phyloP scores from a whole-genome alignment of 495 filamentous ascomycete species.

The Bacidia rubella region DNA sequence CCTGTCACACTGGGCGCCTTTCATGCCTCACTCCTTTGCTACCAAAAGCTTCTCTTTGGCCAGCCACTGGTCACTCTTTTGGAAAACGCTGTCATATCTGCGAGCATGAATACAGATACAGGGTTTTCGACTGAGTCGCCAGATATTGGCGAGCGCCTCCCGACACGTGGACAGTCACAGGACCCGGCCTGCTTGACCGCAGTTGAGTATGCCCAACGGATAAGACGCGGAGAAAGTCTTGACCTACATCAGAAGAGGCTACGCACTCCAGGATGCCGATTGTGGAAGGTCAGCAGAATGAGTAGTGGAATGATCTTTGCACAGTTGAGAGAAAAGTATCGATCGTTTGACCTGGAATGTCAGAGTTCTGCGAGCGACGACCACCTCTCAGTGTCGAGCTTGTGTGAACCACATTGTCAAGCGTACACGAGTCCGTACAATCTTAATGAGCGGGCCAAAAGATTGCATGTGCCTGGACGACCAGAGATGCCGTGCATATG shows the following conservation, averaged over 20 bases:
- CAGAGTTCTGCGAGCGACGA: not conserved
- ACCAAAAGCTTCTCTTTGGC: slow-evolving; percentile 13
- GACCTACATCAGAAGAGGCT: not conserved
- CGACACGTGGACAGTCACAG: not conserved
- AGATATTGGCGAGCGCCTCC: not conserved
- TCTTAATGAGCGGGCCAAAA: slow-evolving; percentile 11
- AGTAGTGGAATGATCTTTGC: slow-evolving; percentile 16
- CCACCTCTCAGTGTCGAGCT: not conserved
- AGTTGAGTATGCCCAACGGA: not conserved
- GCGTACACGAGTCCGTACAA: slow-evolving; percentile 12
- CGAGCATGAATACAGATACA: not conserved
- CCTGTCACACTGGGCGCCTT: slow-evolving; percentile 11
- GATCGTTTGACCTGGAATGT: not conserved
- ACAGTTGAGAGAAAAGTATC: slow-evolving; percentile 15
- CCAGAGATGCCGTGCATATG: slow-evolving; percentile 11
- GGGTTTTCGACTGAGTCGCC: not conserved
- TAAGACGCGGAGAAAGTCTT: not conserved
- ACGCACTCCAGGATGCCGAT: no score
- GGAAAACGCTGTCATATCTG: slow-evolving; percentile 3
- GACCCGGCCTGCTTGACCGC: not conserved
- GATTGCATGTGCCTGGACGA: slow-evolving; percentile 6
- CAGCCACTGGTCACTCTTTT: slow-evolving; percentile 4
- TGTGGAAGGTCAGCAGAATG: slow-evolving; percentile 4
- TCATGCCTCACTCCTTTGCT: slow-evolving; percentile 3
- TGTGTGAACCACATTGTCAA: not conserved